Percentiles rank a stretch among this genome's conserved stretches.
Evolutionary conservation across 2,329 filamentous ascomycete species (phyloP).

Genomic region (Podosphaera aphanis): DNA sequence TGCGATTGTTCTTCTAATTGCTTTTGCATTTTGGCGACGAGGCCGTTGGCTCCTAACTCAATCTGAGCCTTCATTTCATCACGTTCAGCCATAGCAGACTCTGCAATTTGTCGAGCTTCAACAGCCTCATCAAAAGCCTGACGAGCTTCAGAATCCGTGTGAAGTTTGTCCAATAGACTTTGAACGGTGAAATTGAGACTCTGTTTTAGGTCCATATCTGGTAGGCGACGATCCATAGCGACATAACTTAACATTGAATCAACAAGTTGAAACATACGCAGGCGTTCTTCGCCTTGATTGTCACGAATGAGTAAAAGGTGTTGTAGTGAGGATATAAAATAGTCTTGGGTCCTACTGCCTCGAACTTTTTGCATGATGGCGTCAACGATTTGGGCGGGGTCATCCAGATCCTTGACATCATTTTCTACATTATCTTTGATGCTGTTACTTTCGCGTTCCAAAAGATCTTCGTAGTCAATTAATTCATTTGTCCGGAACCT

Average conservation of each 20-base stretch:
- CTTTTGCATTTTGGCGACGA: conserved; percentile 79
- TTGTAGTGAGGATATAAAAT: conserved; percentile 86
- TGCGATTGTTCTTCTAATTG: conserved; percentile 82
- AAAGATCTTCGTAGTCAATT: conserved; percentile 93
- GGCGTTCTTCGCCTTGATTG: conserved; percentile 72
- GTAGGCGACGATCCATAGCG: conserved; percentile 85
- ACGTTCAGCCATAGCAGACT: conserved; percentile 84
- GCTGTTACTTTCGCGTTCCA: conserved; percentile 75
- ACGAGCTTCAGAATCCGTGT: conserved; percentile 85
- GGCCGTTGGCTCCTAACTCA: conserved; percentile 74
- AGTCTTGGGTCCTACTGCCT: conserved; percentile 72
- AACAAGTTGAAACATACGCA: conserved; percentile 91
- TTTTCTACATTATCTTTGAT: conserved; percentile 47
- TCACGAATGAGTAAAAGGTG: conserved; percentile 83
- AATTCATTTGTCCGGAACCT: conserved; percentile 81
- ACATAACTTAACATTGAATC: conserved; percentile 99
- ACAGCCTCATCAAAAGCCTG: conserved; percentile 79
- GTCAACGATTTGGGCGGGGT: conserved; percentile 81
- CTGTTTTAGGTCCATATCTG: conserved; percentile 94
- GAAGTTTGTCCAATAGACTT: conserved; percentile 78
- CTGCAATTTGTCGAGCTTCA: conserved; percentile 76
- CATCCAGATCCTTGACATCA: conserved; percentile 75
- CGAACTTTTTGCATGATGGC: conserved; percentile 70
- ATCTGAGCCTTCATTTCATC: conserved; percentile 82
- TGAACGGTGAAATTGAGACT: conserved; percentile 95